Conservation (phyloP, 2,329 filamentous ascomycete species). For the Neonectria punicea region DNA sequence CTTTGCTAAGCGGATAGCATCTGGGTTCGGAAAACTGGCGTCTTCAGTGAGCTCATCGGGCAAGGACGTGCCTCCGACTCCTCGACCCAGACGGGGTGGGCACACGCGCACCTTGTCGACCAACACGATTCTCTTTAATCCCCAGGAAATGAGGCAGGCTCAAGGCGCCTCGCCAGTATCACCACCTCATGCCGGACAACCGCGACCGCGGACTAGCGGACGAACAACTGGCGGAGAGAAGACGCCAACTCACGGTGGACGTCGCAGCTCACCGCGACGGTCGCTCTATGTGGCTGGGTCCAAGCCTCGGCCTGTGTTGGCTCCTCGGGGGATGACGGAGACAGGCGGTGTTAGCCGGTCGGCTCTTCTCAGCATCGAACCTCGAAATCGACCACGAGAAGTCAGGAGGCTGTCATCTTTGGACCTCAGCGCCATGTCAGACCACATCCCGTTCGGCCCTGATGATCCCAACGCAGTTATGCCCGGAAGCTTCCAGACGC, state of each 20-base stretch:
- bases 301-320: slow-evolving; percentile 67
- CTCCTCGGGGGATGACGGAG: slow-evolving; percentile 52
- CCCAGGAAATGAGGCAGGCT: slow-evolving; percentile 58
- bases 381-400: slow-evolving; percentile 53
- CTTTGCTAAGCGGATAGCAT: slow-evolving; percentile 62
- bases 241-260: slow-evolving; percentile 48
- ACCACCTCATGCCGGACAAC: slow-evolving; percentile 45
- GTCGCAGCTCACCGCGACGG: slow-evolving; percentile 60
- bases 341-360: slow-evolving; percentile 52
- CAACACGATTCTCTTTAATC: slow-evolving; percentile 87
- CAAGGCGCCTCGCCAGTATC: slow-evolving; percentile 57
- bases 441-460: slow-evolving; percentile 67
- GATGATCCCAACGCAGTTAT: slow-evolving; percentile 71
- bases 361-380: slow-evolving; percentile 62
- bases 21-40: slow-evolving; percentile 52
- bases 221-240: slow-evolving; percentile 46
- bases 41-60: slow-evolving; percentile 49
- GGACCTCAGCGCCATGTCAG: slow-evolving; percentile 79
- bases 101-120: slow-evolving; percentile 82
- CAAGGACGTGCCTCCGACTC: slow-evolving; percentile 44
- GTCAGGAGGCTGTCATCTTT: slow-evolving; percentile 68
- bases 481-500: slow-evolving; percentile 82
- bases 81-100: slow-evolving; percentile 52
- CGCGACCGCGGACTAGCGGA: slow-evolving; percentile 53
- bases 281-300: slow-evolving; percentile 56